phyloP scores from a whole-genome alignment of 768 basidiomycete species.

The Podaxis sp. region DNA sequence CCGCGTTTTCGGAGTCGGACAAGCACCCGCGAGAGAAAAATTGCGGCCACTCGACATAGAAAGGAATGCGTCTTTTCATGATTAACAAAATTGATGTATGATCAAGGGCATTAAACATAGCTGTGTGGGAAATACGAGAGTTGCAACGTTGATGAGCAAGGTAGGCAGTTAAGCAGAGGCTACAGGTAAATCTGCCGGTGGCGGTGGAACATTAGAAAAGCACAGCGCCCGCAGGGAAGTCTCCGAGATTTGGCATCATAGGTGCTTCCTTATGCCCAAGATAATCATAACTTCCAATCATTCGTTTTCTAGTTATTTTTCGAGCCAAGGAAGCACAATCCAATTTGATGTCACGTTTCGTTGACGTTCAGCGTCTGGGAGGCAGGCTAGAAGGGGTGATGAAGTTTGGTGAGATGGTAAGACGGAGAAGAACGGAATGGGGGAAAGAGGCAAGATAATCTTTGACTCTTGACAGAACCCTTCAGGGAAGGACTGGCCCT shows the following conservation, averaged over 20 bases:
- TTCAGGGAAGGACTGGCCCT: constrained; percentile 9
- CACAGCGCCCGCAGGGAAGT: constrained; percentile 9
- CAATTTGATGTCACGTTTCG: not conserved
- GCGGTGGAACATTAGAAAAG: constrained; percentile 8
- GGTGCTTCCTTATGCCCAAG: not conserved
- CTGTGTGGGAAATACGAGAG: not conserved
- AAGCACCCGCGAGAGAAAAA: no score
- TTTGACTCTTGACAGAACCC: not conserved
- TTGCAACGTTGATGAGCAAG: not conserved
- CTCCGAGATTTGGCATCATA: not conserved
- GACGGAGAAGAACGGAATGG: constrained; percentile 1
- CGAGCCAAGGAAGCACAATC: not conserved
- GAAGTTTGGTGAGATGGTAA: not conserved
- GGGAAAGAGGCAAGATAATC: not conserved
- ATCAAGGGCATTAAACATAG: not conserved
- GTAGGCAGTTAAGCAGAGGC: not conserved
- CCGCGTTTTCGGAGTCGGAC: no score
- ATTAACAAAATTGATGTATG: not conserved
- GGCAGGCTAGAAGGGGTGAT: constrained; percentile 7
- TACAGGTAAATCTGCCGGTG: not conserved
- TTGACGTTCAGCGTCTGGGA: constrained; percentile 3
- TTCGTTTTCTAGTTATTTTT: not conserved
- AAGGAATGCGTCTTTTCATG: not conserved
- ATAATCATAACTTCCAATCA: constrained; percentile 8
- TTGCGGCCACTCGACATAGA: no score